Conservation (phyloP, 768 basidiomycete genomes). For the Tricholomella constricta region DNA sequence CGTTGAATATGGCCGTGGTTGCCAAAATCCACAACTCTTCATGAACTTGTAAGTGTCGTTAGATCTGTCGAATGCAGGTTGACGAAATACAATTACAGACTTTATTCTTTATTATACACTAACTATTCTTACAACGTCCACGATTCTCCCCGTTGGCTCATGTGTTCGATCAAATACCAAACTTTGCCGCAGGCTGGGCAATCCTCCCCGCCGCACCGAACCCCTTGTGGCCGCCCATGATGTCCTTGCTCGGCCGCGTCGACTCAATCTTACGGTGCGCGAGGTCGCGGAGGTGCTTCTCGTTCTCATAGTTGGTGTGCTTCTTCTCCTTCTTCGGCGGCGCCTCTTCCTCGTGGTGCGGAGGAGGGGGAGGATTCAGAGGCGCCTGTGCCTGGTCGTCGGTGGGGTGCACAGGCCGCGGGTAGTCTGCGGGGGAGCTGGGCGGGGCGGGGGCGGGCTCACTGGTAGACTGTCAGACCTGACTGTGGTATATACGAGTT, state of each 20-base stretch:
- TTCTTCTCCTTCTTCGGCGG: constrained; percentile 51
- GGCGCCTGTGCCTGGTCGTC: constrained; percentile 30
- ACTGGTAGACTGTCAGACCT: constrained; percentile 5
- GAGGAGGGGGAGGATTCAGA: no score
- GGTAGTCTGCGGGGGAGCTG: constrained; percentile 41
- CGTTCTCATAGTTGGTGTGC: constrained; percentile 38
- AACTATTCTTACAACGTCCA: background rate
- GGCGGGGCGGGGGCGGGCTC: constrained; percentile 17
- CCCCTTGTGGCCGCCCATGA: constrained; percentile 29
- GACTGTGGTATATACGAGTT: background rate
- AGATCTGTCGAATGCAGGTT: background rate
- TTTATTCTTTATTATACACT: background rate
- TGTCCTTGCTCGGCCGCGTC: constrained; percentile 51
- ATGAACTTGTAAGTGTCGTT: background rate
- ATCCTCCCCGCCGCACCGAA: constrained; percentile 54
- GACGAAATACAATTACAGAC: constrained; percentile 15
- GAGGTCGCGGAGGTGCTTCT: constrained; percentile 48
- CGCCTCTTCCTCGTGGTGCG: constrained; percentile 50
- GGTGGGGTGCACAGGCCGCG: constrained; percentile 48
- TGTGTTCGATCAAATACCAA: constrained; percentile 32
- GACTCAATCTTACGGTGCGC: constrained; percentile 47
- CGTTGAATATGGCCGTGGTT: no score
- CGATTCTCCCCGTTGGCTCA: background rate
- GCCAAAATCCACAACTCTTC: no score
- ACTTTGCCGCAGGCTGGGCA: constrained; percentile 56